Base-by-base conservation (phyloP, 169 alveolate genomes). In the Theileria sp. region DNA sequence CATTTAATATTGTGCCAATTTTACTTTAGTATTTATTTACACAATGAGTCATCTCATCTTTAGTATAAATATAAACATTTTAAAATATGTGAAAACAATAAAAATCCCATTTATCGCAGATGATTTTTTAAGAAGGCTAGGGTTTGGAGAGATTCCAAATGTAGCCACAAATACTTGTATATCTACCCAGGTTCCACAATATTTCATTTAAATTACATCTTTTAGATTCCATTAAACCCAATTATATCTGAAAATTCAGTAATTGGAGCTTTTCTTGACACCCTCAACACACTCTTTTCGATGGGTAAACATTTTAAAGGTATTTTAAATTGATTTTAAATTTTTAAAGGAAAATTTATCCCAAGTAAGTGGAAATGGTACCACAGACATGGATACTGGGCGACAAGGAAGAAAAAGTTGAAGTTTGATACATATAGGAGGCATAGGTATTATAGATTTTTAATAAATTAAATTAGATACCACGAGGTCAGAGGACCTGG, bases 331-430 rank as follows among this genome's bases (percentile, higher is more conserved):
- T 19, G 1, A 12, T 36, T 38, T 26, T 38, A 2, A 36, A 66
- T 1, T 8, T 19, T 19, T 23, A 26, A n/a, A 84, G 90, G 90
- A 25, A 50, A 64, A 15, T 78, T 77, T 79, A 12, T 26, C 8
- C 83, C 95, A 21, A 92, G 93, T 92, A 93, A 93, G 80, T 93
- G 96, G 95, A 87, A 86, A 67, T 93, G 96, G 96, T 93, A 93
- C 74, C 96, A 93, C 71, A 73, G 96, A 34, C 96, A 93, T 74
- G 96, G 96, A 32, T 93, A 93, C 88, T 93, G 96, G 96, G 96
- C 96, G 7, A 93, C 96, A n/a, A 69, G 96, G 32, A 93, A 92
- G 84, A 93, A 93, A 62, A 88, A 77, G 72, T 83, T 93, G 28
- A 77, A 86, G 70, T 93, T 93, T 68, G 94, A 91, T 88, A 93